Conservation (phyloP, 352 stramenopile species). For the Pythium apleroticum region DNA sequence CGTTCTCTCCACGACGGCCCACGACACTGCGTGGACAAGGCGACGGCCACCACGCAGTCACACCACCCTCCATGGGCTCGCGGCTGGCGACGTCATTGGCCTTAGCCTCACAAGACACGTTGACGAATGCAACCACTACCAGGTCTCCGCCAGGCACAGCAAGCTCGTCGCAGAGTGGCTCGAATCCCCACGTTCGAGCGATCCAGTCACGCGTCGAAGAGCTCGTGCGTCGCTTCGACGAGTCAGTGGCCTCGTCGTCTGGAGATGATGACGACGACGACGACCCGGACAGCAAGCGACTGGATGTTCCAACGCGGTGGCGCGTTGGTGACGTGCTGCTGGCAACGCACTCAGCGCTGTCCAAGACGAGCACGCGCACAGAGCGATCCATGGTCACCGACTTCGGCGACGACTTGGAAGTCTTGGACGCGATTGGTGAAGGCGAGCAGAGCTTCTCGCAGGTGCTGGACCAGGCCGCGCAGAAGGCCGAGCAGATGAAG, state of each 20-base stretch:
- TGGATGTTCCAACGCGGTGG: constrained; percentile 42
- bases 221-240: constrained; percentile 67
- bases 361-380: constrained; percentile 52
- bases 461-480: constrained; percentile 34
- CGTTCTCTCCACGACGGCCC: constrained; percentile 21
- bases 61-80: constrained; percentile 7
- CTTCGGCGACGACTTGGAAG: constrained; percentile 52
- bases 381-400: constrained; percentile 56
- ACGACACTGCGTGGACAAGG: not conserved
- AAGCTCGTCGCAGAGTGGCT: not conserved
- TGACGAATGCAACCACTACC: not conserved
- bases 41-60: constrained; percentile 1
- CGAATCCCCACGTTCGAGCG: constrained; percentile 53
- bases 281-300: constrained; percentile 19
- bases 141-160: constrained; percentile 11
- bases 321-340: constrained; percentile 63
- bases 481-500: constrained; percentile 42
- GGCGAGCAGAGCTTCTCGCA: constrained; percentile 36
- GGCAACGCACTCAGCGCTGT: constrained; percentile 58
- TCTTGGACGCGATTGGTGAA: constrained; percentile 38
- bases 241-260: constrained; percentile 28
- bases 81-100: constrained; percentile 23
- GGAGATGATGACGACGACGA: constrained; percentile 27
- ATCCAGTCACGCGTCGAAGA: constrained; percentile 72
- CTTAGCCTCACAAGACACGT: constrained; percentile 12